Evolutionary conservation across 257 asterid species (phyloP), one percentile per base, ranked within the genome.

Genomic region (Apocynum venetum): DNA sequence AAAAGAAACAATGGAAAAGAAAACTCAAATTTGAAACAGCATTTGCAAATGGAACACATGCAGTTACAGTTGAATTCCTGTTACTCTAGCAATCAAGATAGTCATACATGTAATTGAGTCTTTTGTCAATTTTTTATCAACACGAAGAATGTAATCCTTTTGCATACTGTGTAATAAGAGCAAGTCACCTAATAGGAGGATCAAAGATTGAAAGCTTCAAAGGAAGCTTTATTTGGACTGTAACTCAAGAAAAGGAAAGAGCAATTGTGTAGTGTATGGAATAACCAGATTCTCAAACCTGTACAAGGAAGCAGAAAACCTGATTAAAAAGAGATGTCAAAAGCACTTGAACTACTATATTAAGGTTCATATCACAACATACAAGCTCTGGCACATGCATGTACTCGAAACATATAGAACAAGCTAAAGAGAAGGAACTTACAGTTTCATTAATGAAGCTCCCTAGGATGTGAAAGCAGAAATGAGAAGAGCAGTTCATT

Each of bases 401-500:
- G 40, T 41, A 36, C 8, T 11, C 0, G 43, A 0, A 64, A 4
- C 6, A 60, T 1, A 65, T 13, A 65, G 12, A 40, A 17, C 60
- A 41, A 56, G n/a, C 65, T 38, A n/a, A 49, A n/a, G 48, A 40
- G 14, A 44, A 74, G 47, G 41, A 75, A 72, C 91, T 75, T 76
- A 81, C 85, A 70, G 4, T 73, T 55, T 79, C 63, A 38, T 20
- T 19, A 48, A 52, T 53, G 63, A 40, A 41, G 72, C 52, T 49
- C 46, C 31, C 64, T 73, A 76, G 59, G 84, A 63, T 76, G 61
- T 51, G 86, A 82, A 73, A 86, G 86, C 41, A 91, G 78, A 74
- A 77, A 80, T 14, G 89, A 44, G 81, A 94, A 89, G 81, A 92
- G 90, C 59, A 92, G 73, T 85, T 94, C 97, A 57, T 91, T 94